Base-by-base conservation (phyloP, 1,284 basidiomycete species). In the Coniferiporia weirii region DNA sequence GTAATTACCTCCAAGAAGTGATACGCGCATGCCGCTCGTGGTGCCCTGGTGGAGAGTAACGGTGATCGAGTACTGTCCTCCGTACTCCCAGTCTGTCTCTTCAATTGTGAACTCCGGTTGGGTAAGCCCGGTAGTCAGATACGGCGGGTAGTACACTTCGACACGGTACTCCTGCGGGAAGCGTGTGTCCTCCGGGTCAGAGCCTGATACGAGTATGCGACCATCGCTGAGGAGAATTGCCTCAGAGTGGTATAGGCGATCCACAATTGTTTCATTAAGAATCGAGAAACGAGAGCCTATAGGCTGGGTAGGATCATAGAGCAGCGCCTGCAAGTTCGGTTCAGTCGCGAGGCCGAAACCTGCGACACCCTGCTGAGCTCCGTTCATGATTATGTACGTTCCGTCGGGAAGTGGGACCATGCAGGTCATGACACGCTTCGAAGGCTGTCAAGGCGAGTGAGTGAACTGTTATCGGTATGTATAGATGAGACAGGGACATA, bases 231-330 rank as follows among this genome's bases (percentile, higher is more conserved):
- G 77, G 7, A 89, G 77, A 17, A 75, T 78, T 56, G 85, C 83
- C 68, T 89, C 88, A 0, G 86, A 89, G 68, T 95, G 92, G 66
- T 95, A 95, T 67, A 95, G 67, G 19, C 93, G 84, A 10, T 91
- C 83, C 44, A 92, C 85, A 58, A 83, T 87, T 13, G 89, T 91
- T n/a, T 70, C 79, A 69, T 78, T 74, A 63, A 86, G 76, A 73
- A 88, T 79, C 61, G 88, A 83, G 64, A 85, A 75, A 61, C 90
- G 82, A 54, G 81, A 78, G n/a, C 77, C 75, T 35, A 82, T 63
- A 1, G 88, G 78, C 56, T 78, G 71, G 0, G 77, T 69, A 0
- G 89, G 89, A 66, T 89, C 85, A 64, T 90, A 91, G 1, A 91
- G 74, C 22, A 89, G 61, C 0, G 88, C 87, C 8, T 70, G 73